Base-by-base conservation (phyloP, 345 rosid genomes). In the Jatropha curcas region DNA sequence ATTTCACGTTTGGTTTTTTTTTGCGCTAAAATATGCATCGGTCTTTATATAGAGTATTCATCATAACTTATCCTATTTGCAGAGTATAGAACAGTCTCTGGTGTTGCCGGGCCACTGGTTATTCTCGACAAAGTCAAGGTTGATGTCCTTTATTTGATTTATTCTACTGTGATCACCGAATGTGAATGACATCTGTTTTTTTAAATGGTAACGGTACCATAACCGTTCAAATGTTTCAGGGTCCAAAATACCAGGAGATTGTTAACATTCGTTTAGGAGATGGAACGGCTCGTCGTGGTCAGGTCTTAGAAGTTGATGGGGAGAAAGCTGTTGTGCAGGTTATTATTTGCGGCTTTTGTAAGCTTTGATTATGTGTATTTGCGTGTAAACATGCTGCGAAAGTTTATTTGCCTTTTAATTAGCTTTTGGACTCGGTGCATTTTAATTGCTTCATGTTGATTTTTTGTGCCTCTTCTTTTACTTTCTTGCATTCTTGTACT, bases 251-350 rank as follows among this genome's bases (percentile, higher is more conserved):
- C 79, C 96, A 95, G 72, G 98, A 95, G 77, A 95, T 95, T 82
- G 99, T 95, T 68, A 92, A 95, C 79, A 92, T 92, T 68, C 88
- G 96, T 0, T 78, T 95, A 74, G 99, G 98, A 25, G 89, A 95
- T 86, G 98, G 99, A 81, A 83, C 98, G 43, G 88, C 83, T 53
- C 82, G 99, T 62, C 96, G 98, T 78, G 99, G 99, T 76, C 97
- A 95, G 78, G 99, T 95, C 70, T 77, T 95, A 68, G 99, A 95
- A 86, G 98, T 95, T 55, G 99, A 95, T 70, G 98, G 99, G 30
- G 99, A 95, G 86, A 95, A 89, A 79, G 99, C 99, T 30, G 93
- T 95, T 81, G 97, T 95, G 52, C 99, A 95, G 94, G 99, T 91
- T 33, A n/a, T 50, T 71, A 28, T 7, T 6, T 67, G 2, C 34